These are phyloP conservation scores for Spiraea crenata DNA, from an alignment of 331 rosid genomes.

Conservation along the genomic window DNA sequence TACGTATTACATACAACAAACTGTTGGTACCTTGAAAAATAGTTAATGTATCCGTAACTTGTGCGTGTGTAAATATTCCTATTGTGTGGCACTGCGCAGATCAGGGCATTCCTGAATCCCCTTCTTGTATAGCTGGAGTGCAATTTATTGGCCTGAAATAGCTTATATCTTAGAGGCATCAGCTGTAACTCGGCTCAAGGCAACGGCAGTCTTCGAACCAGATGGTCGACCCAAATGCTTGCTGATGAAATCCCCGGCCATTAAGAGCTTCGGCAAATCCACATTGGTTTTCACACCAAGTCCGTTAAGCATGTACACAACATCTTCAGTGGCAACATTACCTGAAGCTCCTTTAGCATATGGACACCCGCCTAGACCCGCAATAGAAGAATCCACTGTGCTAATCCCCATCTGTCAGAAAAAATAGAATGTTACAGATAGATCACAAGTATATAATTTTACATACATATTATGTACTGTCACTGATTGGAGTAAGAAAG, in stretches of 20 bases:
- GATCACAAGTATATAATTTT: neutral
- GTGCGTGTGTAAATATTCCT: constrained; percentile 18
- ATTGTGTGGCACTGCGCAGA: constrained; percentile 12
- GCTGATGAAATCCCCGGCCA: constrained; percentile 79
- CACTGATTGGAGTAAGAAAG: neutral
- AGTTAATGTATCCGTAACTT: constrained; percentile 21
- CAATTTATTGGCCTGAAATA: constrained; percentile 1
- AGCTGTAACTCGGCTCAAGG: constrained; percentile 50
- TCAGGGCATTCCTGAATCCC: neutral
- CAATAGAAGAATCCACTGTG: constrained; percentile 67
- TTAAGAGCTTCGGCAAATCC: constrained; percentile 67
- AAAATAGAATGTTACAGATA: neutral
- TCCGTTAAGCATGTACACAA: constrained; percentile 83
- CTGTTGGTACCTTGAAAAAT: neutral
- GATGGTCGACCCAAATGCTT: constrained; percentile 64
- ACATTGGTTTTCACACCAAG: constrained; percentile 71
- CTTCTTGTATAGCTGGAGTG: constrained; percentile 7
- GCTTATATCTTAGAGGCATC: constrained; percentile 59
- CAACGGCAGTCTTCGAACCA: constrained; percentile 69
- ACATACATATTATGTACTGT: neutral
- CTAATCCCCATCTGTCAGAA: constrained; percentile 75
- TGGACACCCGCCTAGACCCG: constrained; percentile 96
- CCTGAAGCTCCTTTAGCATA: constrained; percentile 95
- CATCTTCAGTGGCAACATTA: constrained; percentile 90
- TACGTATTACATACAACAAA: no score